Evolutionary conservation across 495 filamentous ascomycete species (phyloP), one percentile per base, ranked within the genome.

Genomic region (Talaromyces trachyspermus): DNA sequence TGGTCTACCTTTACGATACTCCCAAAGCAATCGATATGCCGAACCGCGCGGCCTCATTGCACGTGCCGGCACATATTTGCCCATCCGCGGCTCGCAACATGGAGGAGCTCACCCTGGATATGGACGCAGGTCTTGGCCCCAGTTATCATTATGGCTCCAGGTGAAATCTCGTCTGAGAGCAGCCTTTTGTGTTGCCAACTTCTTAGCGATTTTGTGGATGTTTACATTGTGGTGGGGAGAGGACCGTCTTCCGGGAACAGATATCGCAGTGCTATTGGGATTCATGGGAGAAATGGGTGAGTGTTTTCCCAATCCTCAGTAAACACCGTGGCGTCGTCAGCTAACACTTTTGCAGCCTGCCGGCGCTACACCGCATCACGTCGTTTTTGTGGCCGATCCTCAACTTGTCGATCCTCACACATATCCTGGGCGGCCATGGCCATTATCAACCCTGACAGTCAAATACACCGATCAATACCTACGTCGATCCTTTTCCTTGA

Each of bases 391-490:
- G 48, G 90, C 94, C 30, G 94, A 99, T 60, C 94, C 94, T n/a
- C 94, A 99, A 61, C 75, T 99, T 26, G 88, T 95, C 55, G 94
- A 99, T 65, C 88, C 91, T 23, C 92, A 99, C 60, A 92, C 89
- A 11, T 97, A 99, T 61, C 86, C 92, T 14, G 92, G 85, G 39
- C 85, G 94, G 32, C 92, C 92, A 30, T 92, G 90, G 87, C 84
- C 88, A 14, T 68, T 97, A 4, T 86, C 81, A 17, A 76, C 83
- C 1, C 60, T 92, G 39, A 96, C 91, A 0, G 74, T 90, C 26
- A 66, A 74, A 45, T 84, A 94, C 57, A 95, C 88, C 5, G 94
- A 99, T 57, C 82, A 86, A 49, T 99, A 95, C 56, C 70, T 97
- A 48, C 79, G 83, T 14, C 83, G 89, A 9, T 81, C 83, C 4